These are phyloP conservation scores for Solanum medicagineum DNA, from an alignment of 257 asterid genomes.

Conservation along the genomic window DNA sequence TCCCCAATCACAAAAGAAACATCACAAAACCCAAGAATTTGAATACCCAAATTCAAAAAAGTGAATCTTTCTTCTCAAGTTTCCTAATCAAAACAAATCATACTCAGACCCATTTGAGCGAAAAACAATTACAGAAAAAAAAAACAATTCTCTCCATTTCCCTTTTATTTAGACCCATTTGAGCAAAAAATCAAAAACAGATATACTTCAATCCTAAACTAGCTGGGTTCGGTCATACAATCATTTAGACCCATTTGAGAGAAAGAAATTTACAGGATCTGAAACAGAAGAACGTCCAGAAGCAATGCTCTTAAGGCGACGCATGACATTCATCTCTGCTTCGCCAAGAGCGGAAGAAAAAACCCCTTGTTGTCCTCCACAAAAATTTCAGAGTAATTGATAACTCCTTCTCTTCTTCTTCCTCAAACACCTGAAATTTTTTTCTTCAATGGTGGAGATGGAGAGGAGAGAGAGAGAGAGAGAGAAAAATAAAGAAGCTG, in stretches of 20 bases:
- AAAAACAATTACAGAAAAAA: too few species aligned
- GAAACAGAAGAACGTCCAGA: constrained; percentile 73
- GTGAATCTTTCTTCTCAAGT: not conserved
- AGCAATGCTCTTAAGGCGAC: constrained; percentile 86
- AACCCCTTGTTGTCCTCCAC: not conserved
- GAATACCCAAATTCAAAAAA: not conserved
- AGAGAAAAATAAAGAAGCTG: not conserved
- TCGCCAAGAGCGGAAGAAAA: constrained; percentile 4
- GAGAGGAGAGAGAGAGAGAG: not conserved
- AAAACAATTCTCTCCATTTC: not conserved
- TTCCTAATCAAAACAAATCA: not conserved
- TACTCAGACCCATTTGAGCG: not conserved
- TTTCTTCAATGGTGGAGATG: not conserved
- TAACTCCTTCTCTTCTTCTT: not conserved
- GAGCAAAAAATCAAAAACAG: not conserved
- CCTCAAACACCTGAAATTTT: not conserved
- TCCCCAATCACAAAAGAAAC: not conserved
- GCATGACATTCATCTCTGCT: constrained; percentile 62
- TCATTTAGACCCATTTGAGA: not conserved
- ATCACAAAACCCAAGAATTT: not conserved
- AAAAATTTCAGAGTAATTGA: not conserved
- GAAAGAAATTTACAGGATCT: constrained; percentile 50
- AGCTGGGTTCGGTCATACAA: not conserved
- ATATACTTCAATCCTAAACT: not conserved
- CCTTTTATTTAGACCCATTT: not conserved